phyloP scores from a whole-genome alignment of 2,329 filamentous ascomycete genomes.

The Rhynchosporium graminicola region DNA sequence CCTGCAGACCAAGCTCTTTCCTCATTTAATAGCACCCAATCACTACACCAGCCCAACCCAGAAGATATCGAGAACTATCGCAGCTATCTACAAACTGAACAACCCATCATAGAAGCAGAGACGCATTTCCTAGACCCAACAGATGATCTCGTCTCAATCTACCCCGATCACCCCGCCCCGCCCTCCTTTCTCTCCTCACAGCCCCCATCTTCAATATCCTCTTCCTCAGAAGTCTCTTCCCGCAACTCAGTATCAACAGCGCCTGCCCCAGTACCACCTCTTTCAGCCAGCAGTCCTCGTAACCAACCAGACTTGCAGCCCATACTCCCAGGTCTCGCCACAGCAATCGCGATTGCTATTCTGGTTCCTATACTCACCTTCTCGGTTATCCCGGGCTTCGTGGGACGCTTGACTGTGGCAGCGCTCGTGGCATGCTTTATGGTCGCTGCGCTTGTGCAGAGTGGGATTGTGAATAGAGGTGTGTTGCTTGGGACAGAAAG shows the following conservation, averaged over 20 bases:
- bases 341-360: constrained; percentile 54
- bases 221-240: constrained; percentile 21
- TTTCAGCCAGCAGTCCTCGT: not conserved
- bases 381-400: constrained; percentile 55
- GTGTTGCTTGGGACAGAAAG: constrained; percentile 29
- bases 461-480: constrained; percentile 21
- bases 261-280: not conserved
- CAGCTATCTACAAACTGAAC: constrained; percentile 55
- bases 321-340: constrained; percentile 41
- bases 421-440: constrained; percentile 53
- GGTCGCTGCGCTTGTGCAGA: constrained; percentile 32
- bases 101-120: constrained; percentile 60
- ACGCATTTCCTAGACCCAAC: constrained; percentile 39
- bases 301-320: constrained; percentile 21
- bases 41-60: constrained; percentile 50
- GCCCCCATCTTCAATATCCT: constrained; percentile 5
- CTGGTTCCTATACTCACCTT: constrained; percentile 61
- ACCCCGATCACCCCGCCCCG: constrained; percentile 23
- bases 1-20: constrained; percentile 57
- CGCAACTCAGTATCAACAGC: constrained; percentile 15
- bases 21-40: constrained; percentile 56
- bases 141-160: constrained; percentile 38
- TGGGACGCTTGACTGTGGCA: constrained; percentile 59
- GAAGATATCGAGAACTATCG: constrained; percentile 56
- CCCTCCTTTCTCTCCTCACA: constrained; percentile 3